Percentiles rank a stretch among this genome's conserved stretches.
Evolutionary conservation across 805 yeast genomes (phyloP).

Genomic region (Metschnikowia kunwiensis): DNA sequence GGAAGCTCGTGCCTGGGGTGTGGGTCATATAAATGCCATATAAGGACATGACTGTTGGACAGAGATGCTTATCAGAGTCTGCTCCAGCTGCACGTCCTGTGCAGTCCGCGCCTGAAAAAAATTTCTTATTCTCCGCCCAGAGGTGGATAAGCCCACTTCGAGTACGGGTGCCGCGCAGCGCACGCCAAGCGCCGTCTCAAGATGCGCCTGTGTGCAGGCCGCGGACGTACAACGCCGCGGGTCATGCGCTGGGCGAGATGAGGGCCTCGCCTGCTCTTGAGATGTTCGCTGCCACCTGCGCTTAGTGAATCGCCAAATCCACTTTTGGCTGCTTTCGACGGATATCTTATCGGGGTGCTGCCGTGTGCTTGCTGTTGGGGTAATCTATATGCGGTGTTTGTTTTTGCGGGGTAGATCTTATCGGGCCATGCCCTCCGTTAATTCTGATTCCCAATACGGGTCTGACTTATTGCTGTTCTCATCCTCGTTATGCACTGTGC

Average conservation of each 20-base stretch:
- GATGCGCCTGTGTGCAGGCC: background rate
- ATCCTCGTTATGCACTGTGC: no score
- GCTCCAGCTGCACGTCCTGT: background rate
- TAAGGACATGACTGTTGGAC: no score
- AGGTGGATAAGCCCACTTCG: slow-evolving; percentile 1
- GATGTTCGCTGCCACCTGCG: slow-evolving; percentile 8
- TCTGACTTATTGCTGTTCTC: no score
- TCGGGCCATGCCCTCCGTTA: no score
- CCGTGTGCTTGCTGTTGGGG: no score
- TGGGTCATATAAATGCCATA: slow-evolving; percentile 4
- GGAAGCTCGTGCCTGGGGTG: slow-evolving; percentile 2
- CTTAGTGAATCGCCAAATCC: slow-evolving; percentile 2
- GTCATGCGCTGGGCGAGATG: background rate
- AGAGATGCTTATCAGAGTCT: slow-evolving; percentile 4
- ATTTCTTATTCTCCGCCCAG: background rate
- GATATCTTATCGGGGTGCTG: slow-evolving; percentile 7
- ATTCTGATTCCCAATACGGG: no score
- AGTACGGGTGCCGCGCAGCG: slow-evolving; percentile 1
- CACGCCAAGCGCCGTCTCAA: slow-evolving; percentile 5
- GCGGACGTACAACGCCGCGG: slow-evolving; percentile 2
- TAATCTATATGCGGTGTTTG: background rate
- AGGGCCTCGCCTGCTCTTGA: background rate
- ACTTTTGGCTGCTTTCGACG: slow-evolving; percentile 3
- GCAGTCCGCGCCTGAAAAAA: slow-evolving; percentile 2
- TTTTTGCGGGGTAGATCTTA: no score